Percentiles rank a stretch among this genome's conserved stretches.
Evolutionary conservation across 306 rosid species (phyloP).

Genomic region (Quercus dentata): DNA sequence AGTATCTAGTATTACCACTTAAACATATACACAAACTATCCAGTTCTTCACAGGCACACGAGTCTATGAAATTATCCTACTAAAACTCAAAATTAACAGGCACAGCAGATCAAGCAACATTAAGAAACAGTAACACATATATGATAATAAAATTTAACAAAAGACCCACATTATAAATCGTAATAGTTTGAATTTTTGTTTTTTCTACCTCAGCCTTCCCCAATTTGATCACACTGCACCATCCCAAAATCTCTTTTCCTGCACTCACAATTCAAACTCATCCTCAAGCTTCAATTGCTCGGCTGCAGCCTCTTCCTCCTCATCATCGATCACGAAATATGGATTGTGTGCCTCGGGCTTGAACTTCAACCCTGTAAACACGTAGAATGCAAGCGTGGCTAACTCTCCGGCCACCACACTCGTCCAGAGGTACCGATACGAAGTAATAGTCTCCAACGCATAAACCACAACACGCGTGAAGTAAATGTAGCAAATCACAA

Average conservation of each 20-base stretch:
- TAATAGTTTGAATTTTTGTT: slow-evolving; percentile 30
- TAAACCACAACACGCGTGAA: slow-evolving; percentile 91
- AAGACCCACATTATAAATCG: slow-evolving; percentile 2
- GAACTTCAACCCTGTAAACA: slow-evolving; percentile 83
- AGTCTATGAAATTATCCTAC: slow-evolving; percentile 21
- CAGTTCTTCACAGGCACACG: slow-evolving; percentile 23
- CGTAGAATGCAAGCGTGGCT: slow-evolving; percentile 80
- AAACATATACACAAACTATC: slow-evolving; percentile 7
- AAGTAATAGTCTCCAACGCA: slow-evolving; percentile 85
- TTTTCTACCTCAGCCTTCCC: slow-evolving; percentile 38
- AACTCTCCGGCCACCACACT: slow-evolving; percentile 86
- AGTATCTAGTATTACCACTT: slow-evolving; percentile 32
- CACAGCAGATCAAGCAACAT: slow-evolving; percentile 18
- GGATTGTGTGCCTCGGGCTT: slow-evolving; percentile 96
- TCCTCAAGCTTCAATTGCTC: slow-evolving; percentile 94
- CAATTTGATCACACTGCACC: slow-evolving; percentile 24
- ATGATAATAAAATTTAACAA: slow-evolving; percentile 29
- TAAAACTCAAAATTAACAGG: slow-evolving; percentile 14
- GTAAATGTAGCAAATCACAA: slow-evolving; percentile 91
- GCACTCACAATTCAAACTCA: slow-evolving; percentile 80
- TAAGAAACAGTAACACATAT: slow-evolving; percentile 34
- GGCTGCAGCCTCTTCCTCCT: slow-evolving; percentile 94
- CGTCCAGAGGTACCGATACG: slow-evolving; percentile 90
- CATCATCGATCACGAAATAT: slow-evolving; percentile 84
- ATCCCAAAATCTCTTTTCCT: slow-evolving; percentile 19